Evolutionary conservation across 345 rosid genomes (phyloP).

Genomic region (Microcos paniculata): DNA sequence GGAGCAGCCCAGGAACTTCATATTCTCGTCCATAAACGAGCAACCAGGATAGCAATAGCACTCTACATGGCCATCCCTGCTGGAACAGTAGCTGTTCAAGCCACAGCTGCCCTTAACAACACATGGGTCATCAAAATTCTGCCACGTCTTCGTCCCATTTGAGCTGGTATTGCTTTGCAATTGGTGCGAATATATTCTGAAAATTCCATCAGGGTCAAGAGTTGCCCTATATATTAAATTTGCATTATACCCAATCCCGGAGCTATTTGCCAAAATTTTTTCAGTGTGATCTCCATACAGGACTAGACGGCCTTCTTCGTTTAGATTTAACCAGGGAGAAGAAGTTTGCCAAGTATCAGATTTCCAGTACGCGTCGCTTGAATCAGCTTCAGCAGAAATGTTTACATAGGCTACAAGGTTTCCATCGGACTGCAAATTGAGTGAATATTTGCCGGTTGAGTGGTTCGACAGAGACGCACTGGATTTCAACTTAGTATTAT

Average conservation of each 20-base stretch:
- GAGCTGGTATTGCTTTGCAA: neutral
- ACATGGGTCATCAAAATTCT: neutral
- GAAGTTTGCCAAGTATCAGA: constrained; percentile 3
- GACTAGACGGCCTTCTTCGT: constrained; percentile 1
- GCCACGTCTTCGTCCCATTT: neutral
- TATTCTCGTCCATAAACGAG: constrained; percentile 7
- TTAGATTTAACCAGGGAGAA: constrained; percentile 11
- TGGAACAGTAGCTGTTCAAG: constrained; percentile 32
- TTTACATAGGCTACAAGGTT: constrained; percentile 16
- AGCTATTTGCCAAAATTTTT: neutral
- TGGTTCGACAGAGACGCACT: constrained; percentile 7
- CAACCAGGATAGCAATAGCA: constrained; percentile 30
- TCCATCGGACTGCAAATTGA: constrained; percentile 9
- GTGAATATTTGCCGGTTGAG: constrained; percentile 20
- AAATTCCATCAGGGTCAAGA: constrained; percentile 28
- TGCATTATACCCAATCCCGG: neutral
- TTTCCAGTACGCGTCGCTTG: neutral
- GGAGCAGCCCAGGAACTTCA: constrained; percentile 19
- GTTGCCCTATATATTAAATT: constrained; percentile 21
- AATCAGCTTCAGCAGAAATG: neutral
- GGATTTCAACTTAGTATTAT: constrained; percentile 16
- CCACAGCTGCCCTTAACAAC: constrained; percentile 25
- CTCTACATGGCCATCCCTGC: neutral
- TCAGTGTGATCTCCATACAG: neutral
- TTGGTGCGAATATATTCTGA: constrained; percentile 22